Conservation (phyloP, 768 basidiomycete species). For the Grammothele lineata region DNA sequence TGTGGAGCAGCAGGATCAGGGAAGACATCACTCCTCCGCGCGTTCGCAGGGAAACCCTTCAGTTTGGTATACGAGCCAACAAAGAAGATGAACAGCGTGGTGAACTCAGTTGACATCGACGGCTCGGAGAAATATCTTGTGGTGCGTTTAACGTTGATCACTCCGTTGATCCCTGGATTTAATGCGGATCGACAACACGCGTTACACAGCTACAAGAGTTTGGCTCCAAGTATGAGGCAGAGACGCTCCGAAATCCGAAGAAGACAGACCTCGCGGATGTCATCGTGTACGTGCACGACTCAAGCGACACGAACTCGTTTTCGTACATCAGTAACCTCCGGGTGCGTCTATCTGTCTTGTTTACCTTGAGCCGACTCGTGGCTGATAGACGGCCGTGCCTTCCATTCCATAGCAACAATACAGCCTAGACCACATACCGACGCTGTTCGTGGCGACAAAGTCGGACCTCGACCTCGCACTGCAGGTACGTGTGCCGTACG, state of each 20-base stretch:
- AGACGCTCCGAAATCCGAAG: slow-evolving; percentile 82
- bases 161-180: too few relatives aligned
- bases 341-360: slow-evolving; percentile 48
- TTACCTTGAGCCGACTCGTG: too few relatives aligned
- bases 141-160: slow-evolving; percentile 45
- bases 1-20: slow-evolving; percentile 95
- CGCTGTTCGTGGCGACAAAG: slow-evolving; percentile 97
- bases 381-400: slow-evolving; percentile 1
- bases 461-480: slow-evolving; percentile 95
- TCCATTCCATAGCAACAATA: slow-evolving; percentile 88
- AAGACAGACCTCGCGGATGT: slow-evolving; percentile 93
- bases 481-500: slow-evolving; percentile 52
- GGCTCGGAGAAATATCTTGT: slow-evolving; percentile 96
- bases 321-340: slow-evolving; percentile 96
- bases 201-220: slow-evolving; percentile 87
- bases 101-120: slow-evolving; percentile 91
- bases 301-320: slow-evolving; percentile 98
- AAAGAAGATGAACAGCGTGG: slow-evolving; percentile 84
- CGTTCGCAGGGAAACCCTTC: slow-evolving; percentile 84
- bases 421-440: slow-evolving; percentile 90
- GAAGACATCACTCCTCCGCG: slow-evolving; percentile 82
- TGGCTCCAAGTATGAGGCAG: slow-evolving; percentile 91
- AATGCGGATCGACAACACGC: too few relatives aligned
- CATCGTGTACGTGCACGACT: slow-evolving; percentile 94
- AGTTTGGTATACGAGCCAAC: slow-evolving; percentile 79